Evolutionary conservation across 495 filamentous ascomycete species (phyloP).

Genomic region (Neurospora sp.): DNA sequence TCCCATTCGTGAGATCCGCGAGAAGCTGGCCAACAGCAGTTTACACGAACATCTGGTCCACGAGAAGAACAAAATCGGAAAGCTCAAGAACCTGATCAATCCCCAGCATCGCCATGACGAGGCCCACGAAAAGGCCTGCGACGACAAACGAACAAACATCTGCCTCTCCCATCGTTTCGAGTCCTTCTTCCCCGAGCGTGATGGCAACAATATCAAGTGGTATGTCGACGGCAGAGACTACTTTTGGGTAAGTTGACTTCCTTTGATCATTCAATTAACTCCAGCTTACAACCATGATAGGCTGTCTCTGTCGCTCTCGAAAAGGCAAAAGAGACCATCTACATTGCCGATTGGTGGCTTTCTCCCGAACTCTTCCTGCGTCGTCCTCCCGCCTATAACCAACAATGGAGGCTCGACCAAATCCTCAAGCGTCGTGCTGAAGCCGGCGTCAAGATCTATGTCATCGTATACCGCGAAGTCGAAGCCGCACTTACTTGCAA

Average conservation of each 20-base stretch:
- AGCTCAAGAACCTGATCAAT: constrained; percentile 58
- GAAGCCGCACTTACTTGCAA: constrained; percentile 83
- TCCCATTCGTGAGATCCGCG: constrained; percentile 32
- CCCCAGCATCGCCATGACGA: constrained; percentile 92
- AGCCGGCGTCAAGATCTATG: constrained; percentile 86
- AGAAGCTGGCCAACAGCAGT: constrained; percentile 35
- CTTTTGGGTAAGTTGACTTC: constrained; percentile 52
- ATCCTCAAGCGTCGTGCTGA: constrained; percentile 81
- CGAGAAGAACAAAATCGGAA: constrained; percentile 43
- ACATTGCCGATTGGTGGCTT: constrained; percentile 96
- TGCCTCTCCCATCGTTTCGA: constrained; percentile 69
- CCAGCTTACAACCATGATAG: constrained; percentile 6
- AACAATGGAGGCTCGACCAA: constrained; percentile 83
- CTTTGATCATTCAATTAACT: neutral
- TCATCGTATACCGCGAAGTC: constrained; percentile 90
- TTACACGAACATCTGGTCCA: constrained; percentile 28
- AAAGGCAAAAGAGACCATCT: constrained; percentile 81
- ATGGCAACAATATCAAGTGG: constrained; percentile 89
- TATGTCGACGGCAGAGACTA: constrained; percentile 93
- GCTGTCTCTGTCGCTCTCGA: constrained; percentile 83
- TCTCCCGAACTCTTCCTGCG: constrained; percentile 88
- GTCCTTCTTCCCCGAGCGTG: constrained; percentile 75
- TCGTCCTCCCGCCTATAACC: constrained; percentile 65
- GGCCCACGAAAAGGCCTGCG: constrained; percentile 74
- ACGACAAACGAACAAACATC: constrained; percentile 65